Percentiles rank a stretch among this genome's conserved stretches.
Evolutionary conservation across 2,329 filamentous ascomycete genomes (phyloP).

Genomic region (Aureobasidium namibiae): DNA sequence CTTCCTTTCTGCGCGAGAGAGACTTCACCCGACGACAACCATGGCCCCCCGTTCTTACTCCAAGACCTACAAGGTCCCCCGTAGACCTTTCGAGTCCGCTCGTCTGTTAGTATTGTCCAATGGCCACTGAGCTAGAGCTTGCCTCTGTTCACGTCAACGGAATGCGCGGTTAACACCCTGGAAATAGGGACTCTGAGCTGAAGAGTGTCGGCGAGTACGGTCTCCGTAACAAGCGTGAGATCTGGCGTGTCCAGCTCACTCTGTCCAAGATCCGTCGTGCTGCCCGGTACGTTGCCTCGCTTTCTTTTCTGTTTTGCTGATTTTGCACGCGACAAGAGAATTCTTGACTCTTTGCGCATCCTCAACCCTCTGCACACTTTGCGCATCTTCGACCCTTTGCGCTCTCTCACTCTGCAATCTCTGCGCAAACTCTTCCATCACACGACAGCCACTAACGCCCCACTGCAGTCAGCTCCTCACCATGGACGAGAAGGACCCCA

Average conservation of each 20-base stretch:
- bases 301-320: neutral
- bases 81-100: constrained; percentile 98
- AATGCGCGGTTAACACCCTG: constrained; percentile 60
- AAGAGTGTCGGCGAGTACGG: constrained; percentile 99
- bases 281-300: constrained; percentile 68
- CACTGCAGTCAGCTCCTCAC: constrained; percentile 90
- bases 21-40: constrained; percentile 22
- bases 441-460: constrained; percentile 3
- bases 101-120: constrained; percentile 88
- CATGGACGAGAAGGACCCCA: constrained; percentile 99
- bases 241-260: constrained; percentile 98
- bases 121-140: constrained; percentile 97
- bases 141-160: constrained; percentile 93
- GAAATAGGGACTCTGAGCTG: constrained; percentile 89
- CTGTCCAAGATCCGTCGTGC: constrained; percentile 99
- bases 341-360: neutral
- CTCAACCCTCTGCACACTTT: neutral
- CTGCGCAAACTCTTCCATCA: constrained; percentile 12
- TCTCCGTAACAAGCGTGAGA: constrained; percentile 99
- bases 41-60: constrained; percentile 65
- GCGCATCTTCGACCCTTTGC: neutral
- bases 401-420: neutral
- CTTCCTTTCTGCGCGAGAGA: neutral
- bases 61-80: constrained; percentile 97
- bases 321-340: constrained; percentile 5